A percentile compares a stretch with the other conserved stretches of the same genome.
These are phyloP conservation scores for Populus hybrid DNA, from an alignment of 441 rosid genomes.

Conservation along the genomic window DNA sequence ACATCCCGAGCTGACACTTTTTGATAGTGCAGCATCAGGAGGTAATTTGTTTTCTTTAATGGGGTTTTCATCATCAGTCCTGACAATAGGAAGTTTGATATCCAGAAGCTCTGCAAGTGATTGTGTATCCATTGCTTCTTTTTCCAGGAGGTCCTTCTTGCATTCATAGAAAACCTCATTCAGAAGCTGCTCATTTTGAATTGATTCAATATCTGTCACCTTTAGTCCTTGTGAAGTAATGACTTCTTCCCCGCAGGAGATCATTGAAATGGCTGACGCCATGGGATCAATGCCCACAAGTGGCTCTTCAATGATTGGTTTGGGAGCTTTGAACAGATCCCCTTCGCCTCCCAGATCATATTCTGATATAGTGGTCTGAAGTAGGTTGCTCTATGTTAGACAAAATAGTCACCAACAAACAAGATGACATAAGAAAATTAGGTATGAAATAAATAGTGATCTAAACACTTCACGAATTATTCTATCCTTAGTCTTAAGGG, in stretches of 20 bases:
- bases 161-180: conserved; percentile 73
- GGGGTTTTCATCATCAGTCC: conserved; percentile 34
- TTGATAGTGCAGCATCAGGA: conserved; percentile 44
- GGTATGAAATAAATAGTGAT: background rate
- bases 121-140: conserved; percentile 47
- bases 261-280: conserved; percentile 71
- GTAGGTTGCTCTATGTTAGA: conserved; percentile 48
- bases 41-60: conserved; percentile 39
- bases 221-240: conserved; percentile 59
- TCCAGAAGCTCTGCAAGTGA: conserved; percentile 49
- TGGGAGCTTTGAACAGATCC: conserved; percentile 90
- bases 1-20: conserved; percentile 69
- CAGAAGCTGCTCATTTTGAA: conserved; percentile 68
- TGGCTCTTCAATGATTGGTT: conserved; percentile 74
- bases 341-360: conserved; percentile 89
- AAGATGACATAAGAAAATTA: background rate
- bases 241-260: conserved; percentile 73
- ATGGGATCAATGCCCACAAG: conserved; percentile 61
- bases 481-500: background rate
- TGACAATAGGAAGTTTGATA: conserved; percentile 47
- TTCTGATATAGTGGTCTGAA: conserved; percentile 53
- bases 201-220: conserved; percentile 57
- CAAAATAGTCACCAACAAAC: conserved; percentile 14
- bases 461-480: background rate
- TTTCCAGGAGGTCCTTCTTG: conserved; percentile 80